phyloP scores from a whole-genome alignment of 106 monocot genomes.

The Acanthochlamys bracteata region DNA sequence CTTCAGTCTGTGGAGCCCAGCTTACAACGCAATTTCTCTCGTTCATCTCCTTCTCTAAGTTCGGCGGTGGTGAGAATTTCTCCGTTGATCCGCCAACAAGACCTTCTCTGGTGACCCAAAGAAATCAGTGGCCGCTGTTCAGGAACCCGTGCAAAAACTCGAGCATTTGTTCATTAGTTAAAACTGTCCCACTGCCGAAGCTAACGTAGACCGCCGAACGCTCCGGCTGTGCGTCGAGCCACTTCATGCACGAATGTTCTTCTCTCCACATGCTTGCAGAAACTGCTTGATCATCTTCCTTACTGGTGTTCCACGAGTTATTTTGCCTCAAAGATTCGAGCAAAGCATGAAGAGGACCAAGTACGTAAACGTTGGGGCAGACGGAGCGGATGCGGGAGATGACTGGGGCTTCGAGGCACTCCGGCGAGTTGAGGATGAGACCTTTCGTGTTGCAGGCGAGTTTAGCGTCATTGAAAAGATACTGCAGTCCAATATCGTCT shows the following conservation, averaged over 20 bases:
- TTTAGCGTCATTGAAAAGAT: no score
- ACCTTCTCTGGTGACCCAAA: no score
- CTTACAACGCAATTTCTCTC: constrained; percentile 1
- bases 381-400: constrained; percentile 17
- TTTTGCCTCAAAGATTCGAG: neutral
- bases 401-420: constrained; percentile 14
- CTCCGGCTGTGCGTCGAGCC: no score
- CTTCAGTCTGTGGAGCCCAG: constrained; percentile 6
- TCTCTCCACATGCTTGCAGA: constrained; percentile 21
- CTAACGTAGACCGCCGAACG: no score
- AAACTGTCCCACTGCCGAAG: no score
- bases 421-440: constrained; percentile 29
- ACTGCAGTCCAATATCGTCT: no score
- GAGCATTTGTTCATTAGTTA: no score
- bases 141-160: constrained; percentile 22
- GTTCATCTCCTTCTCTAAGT: neutral
- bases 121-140: constrained; percentile 12
- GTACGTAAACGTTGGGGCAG: constrained; percentile 15
- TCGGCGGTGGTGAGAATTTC: neutral
- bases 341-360: constrained; percentile 36
- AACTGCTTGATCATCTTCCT: neutral
- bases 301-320: neutral
- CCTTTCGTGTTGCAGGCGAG: neutral
- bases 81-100: neutral
- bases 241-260: constrained; percentile 18